A percentile compares a stretch with the other conserved stretches of the same genome.
Evolutionary conservation across 2,329 filamentous ascomycete genomes (phyloP).

Genomic region (Aspergillus sp.): DNA sequence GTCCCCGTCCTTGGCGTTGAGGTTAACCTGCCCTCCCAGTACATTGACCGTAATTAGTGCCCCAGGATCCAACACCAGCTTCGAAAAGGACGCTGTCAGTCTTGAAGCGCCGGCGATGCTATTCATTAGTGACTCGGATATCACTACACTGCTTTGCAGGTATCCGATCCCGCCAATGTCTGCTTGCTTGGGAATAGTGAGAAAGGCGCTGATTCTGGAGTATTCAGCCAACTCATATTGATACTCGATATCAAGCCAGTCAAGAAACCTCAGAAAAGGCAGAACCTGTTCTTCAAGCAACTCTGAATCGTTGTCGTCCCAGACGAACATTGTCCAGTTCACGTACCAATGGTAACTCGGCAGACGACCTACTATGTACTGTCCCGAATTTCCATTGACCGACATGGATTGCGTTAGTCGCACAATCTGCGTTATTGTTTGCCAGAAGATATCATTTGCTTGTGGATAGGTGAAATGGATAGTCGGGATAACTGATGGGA

Average conservation of each 20-base stretch:
- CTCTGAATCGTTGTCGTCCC: neutral
- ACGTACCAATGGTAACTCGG: neutral
- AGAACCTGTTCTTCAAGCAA: neutral
- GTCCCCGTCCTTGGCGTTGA: neutral
- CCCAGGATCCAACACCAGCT: neutral
- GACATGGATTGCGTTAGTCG: neutral
- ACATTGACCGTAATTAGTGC: neutral
- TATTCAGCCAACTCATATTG: neutral
- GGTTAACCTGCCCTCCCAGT: neutral
- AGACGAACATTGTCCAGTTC: neutral
- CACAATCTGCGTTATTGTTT: neutral
- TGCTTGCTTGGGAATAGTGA: neutral
- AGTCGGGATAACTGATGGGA: slow-evolving; percentile 28
- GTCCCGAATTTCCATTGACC: neutral
- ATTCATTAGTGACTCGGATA: neutral
- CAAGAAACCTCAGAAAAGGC: neutral
- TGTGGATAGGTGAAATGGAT: neutral
- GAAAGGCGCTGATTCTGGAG: neutral
- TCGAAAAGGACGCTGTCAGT: neutral
- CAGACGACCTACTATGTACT: neutral
- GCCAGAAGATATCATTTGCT: neutral
- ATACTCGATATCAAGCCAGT: neutral
- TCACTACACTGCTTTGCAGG: neutral
- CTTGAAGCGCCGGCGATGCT: neutral
- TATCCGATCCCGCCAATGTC: neutral